Conservation (phyloP, 768 basidiomycete genomes). For the Tremella fuciformis region DNA sequence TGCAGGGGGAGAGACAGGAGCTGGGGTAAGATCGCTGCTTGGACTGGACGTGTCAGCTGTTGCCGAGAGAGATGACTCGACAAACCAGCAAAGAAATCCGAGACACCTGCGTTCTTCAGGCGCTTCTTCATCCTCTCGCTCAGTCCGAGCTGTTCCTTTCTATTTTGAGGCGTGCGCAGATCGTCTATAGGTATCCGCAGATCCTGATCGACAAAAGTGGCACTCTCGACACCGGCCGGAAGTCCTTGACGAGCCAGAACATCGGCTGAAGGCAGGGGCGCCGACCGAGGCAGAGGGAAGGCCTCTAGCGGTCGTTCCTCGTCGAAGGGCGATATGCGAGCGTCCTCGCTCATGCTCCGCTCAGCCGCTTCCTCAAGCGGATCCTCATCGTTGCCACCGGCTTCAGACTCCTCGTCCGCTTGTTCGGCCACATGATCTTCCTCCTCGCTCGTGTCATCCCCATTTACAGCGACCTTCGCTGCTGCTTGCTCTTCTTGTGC, state of each 20-base stretch:
- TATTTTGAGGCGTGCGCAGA: slow-evolving; percentile 14
- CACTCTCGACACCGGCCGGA: slow-evolving; percentile 47
- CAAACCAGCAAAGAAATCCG: slow-evolving; percentile 82
- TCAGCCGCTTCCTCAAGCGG: background rate
- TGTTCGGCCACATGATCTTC: slow-evolving; percentile 8
- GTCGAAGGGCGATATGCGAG: slow-evolving; percentile 1
- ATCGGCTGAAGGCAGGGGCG: slow-evolving; percentile 41
- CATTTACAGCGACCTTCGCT: background rate
- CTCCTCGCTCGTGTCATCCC: slow-evolving; percentile 8
- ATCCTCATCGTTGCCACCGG: slow-evolving; percentile 14
- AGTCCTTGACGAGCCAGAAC: slow-evolving; percentile 47
- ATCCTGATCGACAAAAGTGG: slow-evolving; percentile 44
- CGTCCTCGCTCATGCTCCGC: background rate
- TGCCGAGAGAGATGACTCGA: slow-evolving; percentile 8
- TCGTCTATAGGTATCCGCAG: slow-evolving; percentile 26
- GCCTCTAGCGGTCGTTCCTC: slow-evolving; percentile 35
- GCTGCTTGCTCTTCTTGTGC: background rate
- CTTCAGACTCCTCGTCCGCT: slow-evolving; percentile 8
- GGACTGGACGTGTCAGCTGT: slow-evolving; percentile 60
- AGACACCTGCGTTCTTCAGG: slow-evolving; percentile 73
- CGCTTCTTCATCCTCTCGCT: slow-evolving; percentile 63
- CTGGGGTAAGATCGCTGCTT: slow-evolving; percentile 81
- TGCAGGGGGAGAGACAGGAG: slow-evolving; percentile 58
- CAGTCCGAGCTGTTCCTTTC: slow-evolving; percentile 54
- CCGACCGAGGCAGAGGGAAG: slow-evolving; percentile 45